Evolutionary conservation across 73 alveolate genomes (phyloP).

Genomic region (Tetrahymena borealis): DNA sequence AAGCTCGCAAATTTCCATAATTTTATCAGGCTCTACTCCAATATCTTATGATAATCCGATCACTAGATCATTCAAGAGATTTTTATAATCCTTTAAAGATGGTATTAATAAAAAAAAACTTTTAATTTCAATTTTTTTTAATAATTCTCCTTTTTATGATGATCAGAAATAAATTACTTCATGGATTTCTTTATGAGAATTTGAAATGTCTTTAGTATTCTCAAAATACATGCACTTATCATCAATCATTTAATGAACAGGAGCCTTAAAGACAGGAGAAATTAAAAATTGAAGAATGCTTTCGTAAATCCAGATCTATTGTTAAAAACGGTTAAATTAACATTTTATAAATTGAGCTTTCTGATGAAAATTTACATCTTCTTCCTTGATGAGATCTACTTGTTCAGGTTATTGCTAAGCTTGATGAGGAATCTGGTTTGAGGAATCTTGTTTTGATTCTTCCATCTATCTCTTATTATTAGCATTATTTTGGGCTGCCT

Average conservation of each 20-base stretch:
- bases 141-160: too few species aligned
- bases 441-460: not conserved
- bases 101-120: too few species aligned
- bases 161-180: too few species aligned
- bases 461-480: not conserved
- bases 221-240: not conserved
- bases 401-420: not conserved
- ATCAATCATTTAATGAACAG: not conserved
- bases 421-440: not conserved
- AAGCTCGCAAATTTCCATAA: not conserved
- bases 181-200: not conserved
- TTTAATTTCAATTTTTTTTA: too few species aligned
- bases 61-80: not conserved
- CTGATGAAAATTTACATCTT: not conserved
- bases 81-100: not conserved
- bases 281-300: not conserved
- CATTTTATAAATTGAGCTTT: not conserved
- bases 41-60: not conserved
- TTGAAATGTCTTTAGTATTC: not conserved
- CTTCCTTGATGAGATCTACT: not conserved
- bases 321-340: not conserved
- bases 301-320: not conserved
- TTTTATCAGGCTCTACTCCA: not conserved
- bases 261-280: not conserved
- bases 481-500: not conserved